Percentiles rank a stretch among this genome's conserved stretches.
Conservation (phyloP, 345 rosid species). For the Punica granatum region DNA sequence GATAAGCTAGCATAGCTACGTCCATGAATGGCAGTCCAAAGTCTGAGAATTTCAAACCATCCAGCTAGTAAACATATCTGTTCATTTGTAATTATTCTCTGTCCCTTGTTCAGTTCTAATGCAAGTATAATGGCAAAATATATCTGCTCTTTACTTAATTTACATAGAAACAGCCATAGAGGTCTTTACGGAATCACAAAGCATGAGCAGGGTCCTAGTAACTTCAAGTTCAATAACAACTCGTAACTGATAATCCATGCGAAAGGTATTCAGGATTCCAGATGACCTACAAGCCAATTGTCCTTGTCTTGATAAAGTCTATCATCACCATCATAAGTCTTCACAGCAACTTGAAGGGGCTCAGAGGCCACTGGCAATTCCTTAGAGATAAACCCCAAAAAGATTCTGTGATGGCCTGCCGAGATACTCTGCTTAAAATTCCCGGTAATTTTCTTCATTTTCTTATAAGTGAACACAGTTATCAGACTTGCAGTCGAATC, state of each 20-base stretch:
- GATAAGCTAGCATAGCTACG: neutral
- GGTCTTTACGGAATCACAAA: neutral
- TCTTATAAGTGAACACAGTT: neutral
- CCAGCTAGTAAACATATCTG: neutral
- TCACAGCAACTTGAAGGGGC: slow-evolving; percentile 5
- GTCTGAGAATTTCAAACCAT: neutral
- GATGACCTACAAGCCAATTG: slow-evolving; percentile 1
- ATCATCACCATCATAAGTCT: neutral
- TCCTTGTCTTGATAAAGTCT: neutral
- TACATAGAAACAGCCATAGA: neutral
- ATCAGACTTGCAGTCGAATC: neutral
- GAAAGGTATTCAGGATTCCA: neutral
- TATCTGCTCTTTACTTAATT: neutral
- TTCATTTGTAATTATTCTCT: neutral
- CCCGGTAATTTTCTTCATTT: neutral
- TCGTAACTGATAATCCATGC: neutral
- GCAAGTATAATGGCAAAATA: too few species aligned
- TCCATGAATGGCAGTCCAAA: neutral
- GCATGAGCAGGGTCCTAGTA: neutral
- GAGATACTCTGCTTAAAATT: neutral
- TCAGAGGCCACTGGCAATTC: neutral
- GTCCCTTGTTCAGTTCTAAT: neutral
- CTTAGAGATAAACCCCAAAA: neutral
- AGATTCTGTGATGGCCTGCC: neutral
- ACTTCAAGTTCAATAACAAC: neutral